phyloP scores from a whole-genome alignment of 2,329 filamentous ascomycete species.

The Sclerotinia sclerotiorum region DNA sequence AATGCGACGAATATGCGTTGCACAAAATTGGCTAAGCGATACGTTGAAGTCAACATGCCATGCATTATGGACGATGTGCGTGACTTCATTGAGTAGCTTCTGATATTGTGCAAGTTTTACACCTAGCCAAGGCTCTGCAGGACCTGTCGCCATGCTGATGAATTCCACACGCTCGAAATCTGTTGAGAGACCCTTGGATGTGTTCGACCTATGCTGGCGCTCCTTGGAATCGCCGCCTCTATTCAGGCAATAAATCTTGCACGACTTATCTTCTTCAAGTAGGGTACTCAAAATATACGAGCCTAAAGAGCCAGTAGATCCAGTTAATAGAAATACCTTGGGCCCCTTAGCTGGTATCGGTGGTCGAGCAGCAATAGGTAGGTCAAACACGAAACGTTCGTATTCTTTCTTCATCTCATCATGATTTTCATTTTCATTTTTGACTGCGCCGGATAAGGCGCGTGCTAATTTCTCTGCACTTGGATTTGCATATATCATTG shows the following conservation, averaged over 20 bases:
- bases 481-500: constrained; percentile 8
- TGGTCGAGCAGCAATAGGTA: constrained; percentile 8
- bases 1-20: background rate
- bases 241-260: constrained; percentile 51
- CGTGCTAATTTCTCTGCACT: background rate
- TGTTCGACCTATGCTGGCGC: constrained; percentile 14
- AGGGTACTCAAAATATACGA: constrained; percentile 48
- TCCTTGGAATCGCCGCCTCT: constrained; percentile 36
- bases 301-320: constrained; percentile 51
- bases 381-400: constrained; percentile 2
- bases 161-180: constrained; percentile 46
- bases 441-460: background rate
- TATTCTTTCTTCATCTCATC: constrained; percentile 4
- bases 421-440: background rate
- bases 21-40: constrained; percentile 38
- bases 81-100: background rate
- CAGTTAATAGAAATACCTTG: constrained; percentile 44
- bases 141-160: constrained; percentile 48
- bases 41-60: constrained; percentile 46
- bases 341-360: background rate
- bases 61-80: constrained; percentile 25
- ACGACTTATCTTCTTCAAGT: constrained; percentile 38
- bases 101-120: constrained; percentile 39
- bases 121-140: constrained; percentile 47
- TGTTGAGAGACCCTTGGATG: background rate